Evolutionary conservation across 768 basidiomycete species (phyloP).

Genomic region (Termitomyces sp.): DNA sequence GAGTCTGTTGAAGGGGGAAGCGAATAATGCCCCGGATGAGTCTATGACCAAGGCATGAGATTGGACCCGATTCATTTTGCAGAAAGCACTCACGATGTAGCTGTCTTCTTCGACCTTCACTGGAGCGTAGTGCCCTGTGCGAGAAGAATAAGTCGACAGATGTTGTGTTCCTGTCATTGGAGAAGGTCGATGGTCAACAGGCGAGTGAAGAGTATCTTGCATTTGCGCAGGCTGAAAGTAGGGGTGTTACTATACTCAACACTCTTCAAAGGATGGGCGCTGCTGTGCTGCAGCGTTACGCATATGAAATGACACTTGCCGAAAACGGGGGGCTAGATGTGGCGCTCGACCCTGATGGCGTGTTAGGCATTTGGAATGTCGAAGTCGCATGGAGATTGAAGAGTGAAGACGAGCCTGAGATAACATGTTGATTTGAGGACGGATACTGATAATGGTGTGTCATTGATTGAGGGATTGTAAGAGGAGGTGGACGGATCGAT

Average conservation of each 20-base stretch:
- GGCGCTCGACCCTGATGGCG: constrained; percentile 66
- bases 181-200: constrained; percentile 43
- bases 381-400: constrained; percentile 49
- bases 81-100: constrained; percentile 39
- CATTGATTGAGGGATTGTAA: constrained; percentile 57
- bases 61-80: neutral
- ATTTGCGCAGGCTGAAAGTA: constrained; percentile 59
- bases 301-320: constrained; percentile 63
- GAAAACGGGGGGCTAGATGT: constrained; percentile 81
- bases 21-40: constrained; percentile 36
- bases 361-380: constrained; percentile 63
- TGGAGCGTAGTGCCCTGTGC: constrained; percentile 38
- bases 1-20: constrained; percentile 28
- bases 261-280: neutral
- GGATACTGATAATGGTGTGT: constrained; percentile 45
- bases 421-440: constrained; percentile 32
- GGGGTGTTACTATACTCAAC: constrained; percentile 54
- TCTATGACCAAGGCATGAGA: constrained; percentile 17
- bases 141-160: constrained; percentile 37
- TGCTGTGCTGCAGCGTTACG: neutral
- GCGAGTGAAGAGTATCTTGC: constrained; percentile 49
- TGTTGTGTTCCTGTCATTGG: constrained; percentile 33
- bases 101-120: constrained; percentile 70
- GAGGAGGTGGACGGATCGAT: constrained; percentile 44
- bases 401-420: constrained; percentile 36